phyloP scores from a whole-genome alignment of 2,329 filamentous ascomycete species.

The Trichoderma semiorbis region DNA sequence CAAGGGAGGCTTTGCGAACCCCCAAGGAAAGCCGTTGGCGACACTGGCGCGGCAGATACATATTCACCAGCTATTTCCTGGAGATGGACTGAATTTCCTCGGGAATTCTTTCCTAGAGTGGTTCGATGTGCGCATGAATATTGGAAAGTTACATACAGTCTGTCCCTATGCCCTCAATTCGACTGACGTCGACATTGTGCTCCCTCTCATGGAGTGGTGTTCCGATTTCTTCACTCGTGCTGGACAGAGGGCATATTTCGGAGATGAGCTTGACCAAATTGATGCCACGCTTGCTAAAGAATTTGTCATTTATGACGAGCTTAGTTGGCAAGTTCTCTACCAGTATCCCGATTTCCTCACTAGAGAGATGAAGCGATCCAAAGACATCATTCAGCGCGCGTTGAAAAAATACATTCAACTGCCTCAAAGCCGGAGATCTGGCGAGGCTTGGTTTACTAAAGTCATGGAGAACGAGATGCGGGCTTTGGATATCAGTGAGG shows the following conservation, averaged over 20 bases:
- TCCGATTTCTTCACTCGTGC: conserved; percentile 24
- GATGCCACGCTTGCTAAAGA: conserved; percentile 18
- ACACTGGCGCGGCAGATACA: conserved; percentile 23
- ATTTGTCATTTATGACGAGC: conserved; percentile 27
- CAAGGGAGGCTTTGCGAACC: conserved; percentile 28
- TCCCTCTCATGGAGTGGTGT: conserved; percentile 21
- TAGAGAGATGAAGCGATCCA: conserved; percentile 21
- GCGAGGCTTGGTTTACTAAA: neutral
- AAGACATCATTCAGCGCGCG: neutral
- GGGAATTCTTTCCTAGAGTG: conserved; percentile 21
- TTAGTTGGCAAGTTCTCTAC: conserved; percentile 29
- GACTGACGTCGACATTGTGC: neutral
- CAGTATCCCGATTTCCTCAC: conserved; percentile 26
- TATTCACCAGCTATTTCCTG: conserved; percentile 24
- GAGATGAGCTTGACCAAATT: conserved; percentile 20
- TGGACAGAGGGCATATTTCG: conserved; percentile 26
- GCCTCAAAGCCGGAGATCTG: neutral
- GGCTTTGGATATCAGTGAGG: neutral
- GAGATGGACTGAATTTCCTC: conserved; percentile 22
- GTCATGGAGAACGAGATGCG: neutral
- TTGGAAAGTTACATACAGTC: neutral
- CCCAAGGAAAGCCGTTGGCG: conserved; percentile 22
- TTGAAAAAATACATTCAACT: neutral
- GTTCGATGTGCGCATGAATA: conserved; percentile 19
- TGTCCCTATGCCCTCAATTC: neutral